phyloP scores from a whole-genome alignment of 768 basidiomycete species.

The Boletus bicolor region DNA sequence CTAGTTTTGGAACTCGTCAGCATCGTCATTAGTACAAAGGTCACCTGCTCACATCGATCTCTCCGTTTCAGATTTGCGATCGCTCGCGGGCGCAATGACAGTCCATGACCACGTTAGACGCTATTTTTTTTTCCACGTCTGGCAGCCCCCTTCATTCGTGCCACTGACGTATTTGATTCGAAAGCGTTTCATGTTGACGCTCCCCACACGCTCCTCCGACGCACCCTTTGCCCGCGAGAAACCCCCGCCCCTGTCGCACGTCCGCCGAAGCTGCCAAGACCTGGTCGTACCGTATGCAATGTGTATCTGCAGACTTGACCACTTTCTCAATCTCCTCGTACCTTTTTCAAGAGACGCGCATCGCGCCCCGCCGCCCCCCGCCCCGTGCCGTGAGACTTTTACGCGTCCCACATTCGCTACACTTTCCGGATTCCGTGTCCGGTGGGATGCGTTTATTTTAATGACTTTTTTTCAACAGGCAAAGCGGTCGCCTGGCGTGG shows the following conservation, averaged over 20 bases:
- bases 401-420: background rate
- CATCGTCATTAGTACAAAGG: background rate
- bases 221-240: constrained; percentile 20
- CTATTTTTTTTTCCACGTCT: background rate
- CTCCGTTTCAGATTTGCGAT: constrained; percentile 14
- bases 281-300: background rate
- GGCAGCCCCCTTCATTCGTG: constrained; percentile 2
- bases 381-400: background rate
- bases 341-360: background rate
- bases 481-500: background rate
- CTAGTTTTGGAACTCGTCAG: background rate
- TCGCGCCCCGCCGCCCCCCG: background rate
- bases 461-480: background rate
- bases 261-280: background rate
- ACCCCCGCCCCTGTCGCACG: constrained; percentile 4
- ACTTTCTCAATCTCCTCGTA: background rate
- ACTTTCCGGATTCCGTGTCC: background rate
- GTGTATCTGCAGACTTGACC: constrained; percentile 5
- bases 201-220: constrained; percentile 22
- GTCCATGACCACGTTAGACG: constrained; percentile 11
- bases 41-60: constrained; percentile 7
- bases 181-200: constrained; percentile 25
- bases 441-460: constrained; percentile 2
- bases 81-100: constrained; percentile 2
- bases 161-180: constrained; percentile 20